Evolutionary conservation across 768 basidiomycete genomes (phyloP), one percentile per base, ranked within the genome.

Genomic region (Termitomyces heimii): DNA sequence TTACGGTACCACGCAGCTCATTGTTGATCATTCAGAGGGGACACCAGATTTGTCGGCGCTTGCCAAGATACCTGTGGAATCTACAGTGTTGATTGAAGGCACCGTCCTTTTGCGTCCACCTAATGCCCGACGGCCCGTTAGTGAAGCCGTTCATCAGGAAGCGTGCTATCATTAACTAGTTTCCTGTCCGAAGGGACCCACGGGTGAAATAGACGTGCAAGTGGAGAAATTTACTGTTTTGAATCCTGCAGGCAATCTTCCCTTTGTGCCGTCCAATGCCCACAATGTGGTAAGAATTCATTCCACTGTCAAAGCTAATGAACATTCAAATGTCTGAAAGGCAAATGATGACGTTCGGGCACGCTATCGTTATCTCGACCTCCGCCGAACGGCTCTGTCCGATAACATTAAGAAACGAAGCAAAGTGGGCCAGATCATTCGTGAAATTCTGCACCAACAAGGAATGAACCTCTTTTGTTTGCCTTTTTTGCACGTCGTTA

Each of bases 301-400:
- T 12, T 55, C 45, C 26, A n/a, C 31, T 12, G 26, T 44, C 16
- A 32, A 39, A 52, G 26, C n/a, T 22, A 43, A 24, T 28, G n/a
- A 16, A 34, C 56, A 55, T 34, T 39, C 14, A 55, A 57, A 58
- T 58, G 54, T 61, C 32, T 37, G 58, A 51, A 49, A 94, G 92
- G 83, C 90, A 56, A 91, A 89, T 65, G 93, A 96, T 67, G 89
- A 94, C 58, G 71, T 95, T 34, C 83, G 95, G 58, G 82, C 89
- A 55, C 85, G 85, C 64, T 89, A 89, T 71, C 89, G 95, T 54
- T 86, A 91, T 77, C 82, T 97, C 43, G 95, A 98, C 76, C 82
- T 98, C 42, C 85, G 95, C 29, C 82, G 94, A 43, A 71, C 84
- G 9, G 77, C 77, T 14, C 72, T 98, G 43, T 80, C 92, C 3